Evolutionary conservation across 2,329 filamentous ascomycete species (phyloP), one percentile per base, ranked within the genome.

Genomic region (Exutisphaerella laricina): DNA sequence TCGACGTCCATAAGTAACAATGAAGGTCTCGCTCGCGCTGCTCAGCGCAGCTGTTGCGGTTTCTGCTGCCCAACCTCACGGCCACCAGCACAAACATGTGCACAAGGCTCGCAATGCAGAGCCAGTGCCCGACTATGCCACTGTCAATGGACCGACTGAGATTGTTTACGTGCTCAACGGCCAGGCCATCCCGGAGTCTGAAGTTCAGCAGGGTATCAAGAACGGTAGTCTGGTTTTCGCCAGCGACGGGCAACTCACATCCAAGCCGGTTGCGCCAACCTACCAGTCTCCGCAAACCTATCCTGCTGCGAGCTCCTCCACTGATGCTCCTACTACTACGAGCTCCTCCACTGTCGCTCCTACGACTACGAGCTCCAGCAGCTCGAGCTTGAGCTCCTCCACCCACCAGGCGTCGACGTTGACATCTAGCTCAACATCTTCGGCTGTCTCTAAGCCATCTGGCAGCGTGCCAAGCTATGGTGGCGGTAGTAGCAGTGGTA

Each of bases 91-190:
- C 62, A 66, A 69, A 48, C 80, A 82, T 61, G 72, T 72, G 56
- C 79, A 80, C 61, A 73, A 70, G 55, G 74, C 70, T 50, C 71
- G 76, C 46, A 66, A 68, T 25, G 67, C 70, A 4, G 55, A 49
- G 10, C 40, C 49, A 16, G 65, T 73, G 38, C 70, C 75, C 25
- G 60, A 72, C 29, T 48, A 53, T 43, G 75, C 78, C 41, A 73
- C 75, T 41, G 74, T 81, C 38, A 70, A 75, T 29, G 78, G 74
- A 30, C 74, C 81, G 22, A 81, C 79, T 39, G 76, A 81, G 54
- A 78, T 82, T 43, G 75, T 83, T 43, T 96, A 89, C 68, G 74
- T 83, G 61, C 70, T 89, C 41, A 78, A 84, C 48, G 83, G 82
- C 48, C 56, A 80, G 58, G 50, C 69, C 23, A 74, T 94, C 54